Conservation (phyloP, 2,329 filamentous ascomycete species). For the Alternaria sp. region DNA sequence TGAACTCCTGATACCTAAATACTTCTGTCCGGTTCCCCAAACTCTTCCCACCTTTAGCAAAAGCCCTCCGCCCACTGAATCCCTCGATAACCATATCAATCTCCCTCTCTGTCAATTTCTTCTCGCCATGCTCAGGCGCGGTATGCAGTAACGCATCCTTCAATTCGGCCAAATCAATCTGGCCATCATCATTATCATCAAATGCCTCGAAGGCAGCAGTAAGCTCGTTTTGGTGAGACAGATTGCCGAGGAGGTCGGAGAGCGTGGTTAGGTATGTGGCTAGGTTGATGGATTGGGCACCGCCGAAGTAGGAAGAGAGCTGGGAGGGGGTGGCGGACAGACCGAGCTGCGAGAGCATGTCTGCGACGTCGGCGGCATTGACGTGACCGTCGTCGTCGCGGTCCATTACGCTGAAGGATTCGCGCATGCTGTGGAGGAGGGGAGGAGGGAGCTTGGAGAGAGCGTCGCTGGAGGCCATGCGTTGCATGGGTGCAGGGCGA, state of each 20-base stretch:
- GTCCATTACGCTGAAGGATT: constrained; percentile 94
- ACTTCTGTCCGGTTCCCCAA: constrained; percentile 75
- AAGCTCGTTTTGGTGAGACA: constrained; percentile 83
- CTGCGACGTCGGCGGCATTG: constrained; percentile 81
- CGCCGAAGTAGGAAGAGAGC: constrained; percentile 82
- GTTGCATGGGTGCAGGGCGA: constrained; percentile 38
- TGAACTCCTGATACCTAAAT: constrained; percentile 93
- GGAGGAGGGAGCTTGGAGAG: constrained; percentile 79
- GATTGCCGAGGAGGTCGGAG: constrained; percentile 74
- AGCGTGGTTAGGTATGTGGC: constrained; percentile 87
- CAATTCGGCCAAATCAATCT: constrained; percentile 84
- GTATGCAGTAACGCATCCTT: constrained; percentile 85
- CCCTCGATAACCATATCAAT: constrained; percentile 88
- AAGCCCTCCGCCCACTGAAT: constrained; percentile 84
- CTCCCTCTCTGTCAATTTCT: constrained; percentile 60
- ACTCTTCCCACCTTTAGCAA: constrained; percentile 68
- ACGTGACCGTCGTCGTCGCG: constrained; percentile 86
- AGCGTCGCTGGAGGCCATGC: constrained; percentile 39
- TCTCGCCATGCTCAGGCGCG: constrained; percentile 68
- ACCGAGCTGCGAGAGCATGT: constrained; percentile 88
- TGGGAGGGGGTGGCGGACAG: constrained; percentile 76
- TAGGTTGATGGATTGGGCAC: constrained; percentile 77
- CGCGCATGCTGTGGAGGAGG: constrained; percentile 86
- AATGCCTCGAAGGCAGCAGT: constrained; percentile 93
- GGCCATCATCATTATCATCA: constrained; percentile 93